These are phyloP conservation scores for Oenanthe sinensis DNA, from an alignment of 129 eudicot genomes.

Conservation along the genomic window DNA sequence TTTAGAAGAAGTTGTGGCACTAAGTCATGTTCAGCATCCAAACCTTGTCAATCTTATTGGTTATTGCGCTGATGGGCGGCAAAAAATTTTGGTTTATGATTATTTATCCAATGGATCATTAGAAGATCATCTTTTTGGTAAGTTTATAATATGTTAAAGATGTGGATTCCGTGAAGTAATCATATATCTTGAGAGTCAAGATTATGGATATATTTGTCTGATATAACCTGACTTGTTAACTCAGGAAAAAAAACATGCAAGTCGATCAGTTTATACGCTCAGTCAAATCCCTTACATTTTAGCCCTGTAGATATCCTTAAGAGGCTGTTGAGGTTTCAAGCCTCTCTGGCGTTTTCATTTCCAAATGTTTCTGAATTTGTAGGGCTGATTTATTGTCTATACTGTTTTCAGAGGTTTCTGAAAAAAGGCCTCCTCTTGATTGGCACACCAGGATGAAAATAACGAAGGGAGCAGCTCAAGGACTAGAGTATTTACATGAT, in stretches of 20 bases:
- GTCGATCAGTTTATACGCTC: too few species aligned
- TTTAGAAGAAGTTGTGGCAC: slow-evolving; percentile 36
- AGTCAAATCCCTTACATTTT: too few species aligned
- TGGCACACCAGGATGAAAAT: neutral
- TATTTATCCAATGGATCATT: neutral
- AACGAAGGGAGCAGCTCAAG: slow-evolving; percentile 4
- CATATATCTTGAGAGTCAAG: neutral
- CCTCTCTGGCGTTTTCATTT: neutral
- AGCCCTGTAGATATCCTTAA: too few species aligned
- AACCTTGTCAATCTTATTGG: slow-evolving; percentile 54
- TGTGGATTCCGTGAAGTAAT: neutral
- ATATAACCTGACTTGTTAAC: neutral
- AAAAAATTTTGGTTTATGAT: slow-evolving; percentile 40
- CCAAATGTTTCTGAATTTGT: neutral
- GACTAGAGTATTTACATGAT: slow-evolving; percentile 4
- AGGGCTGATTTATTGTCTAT: neutral
- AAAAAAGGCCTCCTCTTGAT: neutral
- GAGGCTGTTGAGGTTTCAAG: too few species aligned
- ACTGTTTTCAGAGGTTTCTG: slow-evolving; percentile 5
- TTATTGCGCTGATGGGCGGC: slow-evolving; percentile 56
- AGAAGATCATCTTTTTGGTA: slow-evolving; percentile 6
- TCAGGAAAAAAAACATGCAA: too few species aligned
- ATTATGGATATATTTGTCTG: neutral
- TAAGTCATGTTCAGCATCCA: slow-evolving; percentile 54
- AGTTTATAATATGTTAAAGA: neutral